Evolutionary conservation across 2,329 filamentous ascomycete genomes (phyloP).

Genomic region (Colletotrichum endophyticum): DNA sequence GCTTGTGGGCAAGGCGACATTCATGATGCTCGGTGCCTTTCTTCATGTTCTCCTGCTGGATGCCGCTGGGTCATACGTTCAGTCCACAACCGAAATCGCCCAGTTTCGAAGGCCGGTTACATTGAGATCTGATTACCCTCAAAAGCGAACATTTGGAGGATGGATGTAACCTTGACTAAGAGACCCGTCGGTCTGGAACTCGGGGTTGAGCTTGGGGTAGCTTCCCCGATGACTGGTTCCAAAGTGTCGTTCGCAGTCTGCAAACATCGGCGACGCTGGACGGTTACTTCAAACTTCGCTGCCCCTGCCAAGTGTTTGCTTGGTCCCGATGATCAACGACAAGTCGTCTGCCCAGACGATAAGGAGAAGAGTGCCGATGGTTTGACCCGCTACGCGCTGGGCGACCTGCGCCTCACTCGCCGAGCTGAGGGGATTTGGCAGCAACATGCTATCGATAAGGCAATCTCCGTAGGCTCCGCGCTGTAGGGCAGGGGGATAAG

Average conservation of each 20-base stretch:
- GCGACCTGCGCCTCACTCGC: constrained; percentile 11
- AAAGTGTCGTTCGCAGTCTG: neutral
- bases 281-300: neutral
- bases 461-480: neutral
- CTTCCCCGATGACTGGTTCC: neutral
- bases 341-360: neutral
- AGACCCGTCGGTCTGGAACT: neutral
- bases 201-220: neutral
- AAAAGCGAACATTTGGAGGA: neutral
- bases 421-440: neutral
- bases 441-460: neutral
- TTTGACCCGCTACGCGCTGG: neutral
- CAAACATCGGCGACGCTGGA: neutral
- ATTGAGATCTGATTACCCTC: neutral
- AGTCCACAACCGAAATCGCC: neutral
- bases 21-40: neutral
- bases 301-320: neutral
- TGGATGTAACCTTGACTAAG: neutral
- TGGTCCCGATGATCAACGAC: neutral
- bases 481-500: neutral
- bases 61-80: neutral
- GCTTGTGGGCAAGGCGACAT: neutral
- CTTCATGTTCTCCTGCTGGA: neutral
- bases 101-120: neutral
- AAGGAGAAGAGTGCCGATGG: neutral